These are phyloP conservation scores for Metarhizium robertsii DNA, from an alignment of 2,329 filamentous ascomycete genomes.

Conservation along the genomic window DNA sequence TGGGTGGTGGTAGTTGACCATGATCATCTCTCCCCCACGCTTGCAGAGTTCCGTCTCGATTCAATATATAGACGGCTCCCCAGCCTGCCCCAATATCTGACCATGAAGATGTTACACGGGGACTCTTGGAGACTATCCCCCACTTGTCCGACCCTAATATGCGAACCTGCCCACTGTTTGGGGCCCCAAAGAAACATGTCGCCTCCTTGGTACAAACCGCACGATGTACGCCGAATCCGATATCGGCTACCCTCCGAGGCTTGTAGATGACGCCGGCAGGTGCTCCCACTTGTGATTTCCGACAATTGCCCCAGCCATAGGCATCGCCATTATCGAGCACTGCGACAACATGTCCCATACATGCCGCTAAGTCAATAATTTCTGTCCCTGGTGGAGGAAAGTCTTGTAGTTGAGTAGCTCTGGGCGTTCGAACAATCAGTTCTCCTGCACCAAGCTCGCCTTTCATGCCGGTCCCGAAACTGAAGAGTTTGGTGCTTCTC, in stretches of 20 bases:
- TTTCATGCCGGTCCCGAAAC: slow-evolving; percentile 56
- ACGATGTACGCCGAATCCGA: slow-evolving; percentile 52
- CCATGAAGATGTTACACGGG: slow-evolving; percentile 46
- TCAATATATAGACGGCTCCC: slow-evolving; percentile 69
- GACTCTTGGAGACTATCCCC: slow-evolving; percentile 49
- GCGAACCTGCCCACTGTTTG: slow-evolving; percentile 46
- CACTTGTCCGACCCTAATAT: slow-evolving; percentile 73
- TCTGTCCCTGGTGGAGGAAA: slow-evolving; percentile 54
- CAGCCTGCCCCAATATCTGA: slow-evolving; percentile 67
- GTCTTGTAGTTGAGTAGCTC: slow-evolving; percentile 39
- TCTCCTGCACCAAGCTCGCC: slow-evolving; percentile 63
- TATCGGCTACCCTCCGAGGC: slow-evolving; percentile 51
- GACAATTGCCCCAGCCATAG: slow-evolving; percentile 81
- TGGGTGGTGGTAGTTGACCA: slow-evolving; percentile 62
- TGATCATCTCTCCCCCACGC: slow-evolving; percentile 83
- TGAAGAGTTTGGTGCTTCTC: slow-evolving; percentile 43
- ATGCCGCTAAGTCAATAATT: slow-evolving; percentile 59
- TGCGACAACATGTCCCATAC: slow-evolving; percentile 68
- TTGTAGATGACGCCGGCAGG: slow-evolving; percentile 41
- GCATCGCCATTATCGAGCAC: slow-evolving; percentile 67
- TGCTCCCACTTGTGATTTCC: slow-evolving; percentile 74
- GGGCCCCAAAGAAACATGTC: slow-evolving; percentile 58
- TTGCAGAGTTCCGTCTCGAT: slow-evolving; percentile 46
- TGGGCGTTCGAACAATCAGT: slow-evolving; percentile 37
- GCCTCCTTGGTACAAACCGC: slow-evolving; percentile 80